Evolutionary conservation across 2,329 filamentous ascomycete genomes (phyloP), one percentile per base, ranked within the genome.

Genomic region (Phyllachora maydis): DNA sequence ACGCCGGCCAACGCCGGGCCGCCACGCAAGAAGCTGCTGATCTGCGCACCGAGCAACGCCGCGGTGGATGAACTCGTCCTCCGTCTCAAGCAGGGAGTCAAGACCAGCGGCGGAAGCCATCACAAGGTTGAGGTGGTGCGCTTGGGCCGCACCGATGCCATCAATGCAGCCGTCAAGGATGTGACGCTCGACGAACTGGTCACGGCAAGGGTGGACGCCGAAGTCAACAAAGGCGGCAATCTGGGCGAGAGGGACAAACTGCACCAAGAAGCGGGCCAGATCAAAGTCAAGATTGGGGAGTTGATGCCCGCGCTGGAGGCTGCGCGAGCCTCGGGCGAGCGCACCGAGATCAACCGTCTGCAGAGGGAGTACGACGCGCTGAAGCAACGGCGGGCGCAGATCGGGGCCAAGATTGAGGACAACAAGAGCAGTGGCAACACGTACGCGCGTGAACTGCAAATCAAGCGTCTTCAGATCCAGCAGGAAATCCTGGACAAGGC

Each of bases 1-100:
- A n/a, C 46, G 30, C 8, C 32, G 4, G 33, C 40, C 32, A 28
- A 27, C 11, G 26, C 36, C 34, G 31, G 44, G 41, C 35, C 43
- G 39, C 30, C 45, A 1, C 43, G 65, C 3, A 93, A 91, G 50
- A 98, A 95, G 46, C 58, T 98, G 14, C 62, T 98, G 14, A 79
- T 98, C 13, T 98, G 88, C 41, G 88, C 88, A n/a, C 88, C 88
- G 9, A 95, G 83, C 58, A 98, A 98, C 46, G 88, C 88, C 5
- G 88, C 88, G 16, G 88, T 98, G 5, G 88, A 98, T 43, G 88
- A 98, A 45, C 46, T 98, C 31, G 88, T 98, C 11, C 70, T 93
- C 45, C 74, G 88, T 51, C 63, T 98, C 39, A 95, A 91, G 48
- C 56, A 67, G 25, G 88, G 88, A 4, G 63, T 98, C 24, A 85